Evolutionary conservation across 23 red algal genomes (phyloP), one percentile per base, ranked within the genome.

Genomic region (Gracilaria vermiculophylla): DNA sequence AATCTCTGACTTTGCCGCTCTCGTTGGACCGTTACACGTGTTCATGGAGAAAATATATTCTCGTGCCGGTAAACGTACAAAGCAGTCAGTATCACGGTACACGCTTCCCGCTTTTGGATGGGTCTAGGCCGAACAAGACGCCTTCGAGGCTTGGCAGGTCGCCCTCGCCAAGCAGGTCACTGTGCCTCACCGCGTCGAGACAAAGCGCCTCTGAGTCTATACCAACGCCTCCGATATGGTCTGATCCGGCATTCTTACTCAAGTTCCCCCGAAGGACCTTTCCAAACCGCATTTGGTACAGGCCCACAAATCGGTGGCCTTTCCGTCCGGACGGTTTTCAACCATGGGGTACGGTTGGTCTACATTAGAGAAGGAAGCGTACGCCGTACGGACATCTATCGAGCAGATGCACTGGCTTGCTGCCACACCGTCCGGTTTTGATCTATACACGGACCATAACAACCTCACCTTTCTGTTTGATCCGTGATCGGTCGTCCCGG

Each of bases 351-450:
- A 47, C 5, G 5, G 74, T 56, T 78, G 74, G 44, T 52, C 45
- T 56, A 78, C 48, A 19, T 43, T 56, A 5, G 74, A 78, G 48
- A 53, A 78, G 74, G 74, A 78, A 78, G 37, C 45, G 27, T 78
- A 78, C 74, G 74, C 74, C 5, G 74, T 53, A 5, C 45, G 53
- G 6, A 19, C 31, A 35, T 52, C 51, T 43, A 7, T 78, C 37
- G 16, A 20, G 17, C 43, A 24, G 11, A 54, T 78, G 17, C 8
- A 53, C 74, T 78, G 51, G 4, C 34, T 78, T 25, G 43, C 44
- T 52, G 45, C 51, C 45, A 20, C 45, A 56, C 45, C 74, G 51
- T 12, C 40, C 51, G 45, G 51, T 52, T 53, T 78, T 78, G 51
- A 56, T 54, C 43, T 78, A 5, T 78, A 54, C 74, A 78, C 74